Evolutionary conservation across 805 yeast genomes (phyloP), one percentile per base, ranked within the genome.

Genomic region (Saccharomycopsis sp.): DNA sequence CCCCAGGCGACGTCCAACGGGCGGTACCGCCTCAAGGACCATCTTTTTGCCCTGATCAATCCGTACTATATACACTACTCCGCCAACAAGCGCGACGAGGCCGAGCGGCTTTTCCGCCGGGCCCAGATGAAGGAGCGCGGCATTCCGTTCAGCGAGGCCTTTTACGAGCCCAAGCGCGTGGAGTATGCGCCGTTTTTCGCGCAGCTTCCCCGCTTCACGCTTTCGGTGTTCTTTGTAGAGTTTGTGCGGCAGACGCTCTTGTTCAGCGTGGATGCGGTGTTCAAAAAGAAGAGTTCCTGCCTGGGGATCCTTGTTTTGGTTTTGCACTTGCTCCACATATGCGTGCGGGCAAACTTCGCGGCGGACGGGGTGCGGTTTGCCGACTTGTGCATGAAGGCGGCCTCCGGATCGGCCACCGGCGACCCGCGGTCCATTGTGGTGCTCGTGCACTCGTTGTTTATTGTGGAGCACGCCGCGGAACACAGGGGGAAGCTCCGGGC

Each of bases 61-160:
- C 96, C 97, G 0, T 91, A 82, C 66, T 92, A 85, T 67, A 77
- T 88, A 59, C 91, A 90, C 64, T 87, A 86, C 64, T 75, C 87
- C 0, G 73, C 92, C 0, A 90, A 90, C 64, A 84, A 83, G 55
- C 80, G 92, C 56, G 97, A 90, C 57, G 97, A 90, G 60, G 92
- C 96, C 4, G 85, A 87, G 57, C 79, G 77, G 51, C 71, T 82
- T 2, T 71, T 88, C 34, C 83, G 84, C 63, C 80, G 79, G 37
- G 23, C 53, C 4, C 50, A 20, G 53, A 46, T 50, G 18, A 34
- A 37, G 15, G 14, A 46, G 12, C 14, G 67, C 79, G 24, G 68
- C 78, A 47, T 0, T 66, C 73, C 2, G 71, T 76, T 1, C 61
- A 72, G 20, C 2, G 82, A 82, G 2, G 75, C 84, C 2, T 83